Conservation (phyloP, 768 basidiomycete species). For the Hygrocybe punicea region DNA sequence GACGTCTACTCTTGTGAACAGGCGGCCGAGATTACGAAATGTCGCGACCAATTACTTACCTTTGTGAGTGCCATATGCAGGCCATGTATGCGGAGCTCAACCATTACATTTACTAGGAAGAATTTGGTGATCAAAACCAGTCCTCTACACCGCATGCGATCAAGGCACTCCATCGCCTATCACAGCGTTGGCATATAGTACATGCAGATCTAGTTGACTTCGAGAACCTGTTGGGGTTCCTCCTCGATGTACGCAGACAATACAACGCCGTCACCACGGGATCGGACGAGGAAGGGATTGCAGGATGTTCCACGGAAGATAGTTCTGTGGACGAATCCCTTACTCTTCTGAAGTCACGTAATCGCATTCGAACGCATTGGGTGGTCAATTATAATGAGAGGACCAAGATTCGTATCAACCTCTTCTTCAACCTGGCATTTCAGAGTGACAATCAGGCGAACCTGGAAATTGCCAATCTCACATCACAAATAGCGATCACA, state of each 20-base stretch:
- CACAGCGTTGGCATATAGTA: not conserved
- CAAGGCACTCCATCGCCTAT: not conserved
- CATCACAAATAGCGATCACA: constrained; percentile 18
- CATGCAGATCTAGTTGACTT: not conserved
- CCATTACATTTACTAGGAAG: not conserved
- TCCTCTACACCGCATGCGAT: not conserved
- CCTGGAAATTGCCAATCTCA: constrained; percentile 17
- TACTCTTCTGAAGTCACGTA: not conserved
- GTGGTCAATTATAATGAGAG: constrained; percentile 18
- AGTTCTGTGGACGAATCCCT: not conserved
- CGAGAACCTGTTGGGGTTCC: not conserved
- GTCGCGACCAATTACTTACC: not conserved
- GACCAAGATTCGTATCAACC: constrained; percentile 19
- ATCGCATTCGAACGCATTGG: constrained; percentile 13
- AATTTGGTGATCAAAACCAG: not conserved
- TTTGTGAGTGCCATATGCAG: not conserved
- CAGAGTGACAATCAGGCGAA: constrained; percentile 21
- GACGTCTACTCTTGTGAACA: not conserved
- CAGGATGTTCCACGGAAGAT: not conserved
- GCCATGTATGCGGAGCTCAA: not conserved
- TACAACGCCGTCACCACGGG: not conserved
- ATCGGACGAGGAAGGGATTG: not conserved
- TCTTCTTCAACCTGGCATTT: constrained; percentile 19
- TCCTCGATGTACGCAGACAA: not conserved
- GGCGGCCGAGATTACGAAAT: not conserved